Conservation (phyloP, 2,329 filamentous ascomycete genomes). For the Penicillium aurantiogriseum region DNA sequence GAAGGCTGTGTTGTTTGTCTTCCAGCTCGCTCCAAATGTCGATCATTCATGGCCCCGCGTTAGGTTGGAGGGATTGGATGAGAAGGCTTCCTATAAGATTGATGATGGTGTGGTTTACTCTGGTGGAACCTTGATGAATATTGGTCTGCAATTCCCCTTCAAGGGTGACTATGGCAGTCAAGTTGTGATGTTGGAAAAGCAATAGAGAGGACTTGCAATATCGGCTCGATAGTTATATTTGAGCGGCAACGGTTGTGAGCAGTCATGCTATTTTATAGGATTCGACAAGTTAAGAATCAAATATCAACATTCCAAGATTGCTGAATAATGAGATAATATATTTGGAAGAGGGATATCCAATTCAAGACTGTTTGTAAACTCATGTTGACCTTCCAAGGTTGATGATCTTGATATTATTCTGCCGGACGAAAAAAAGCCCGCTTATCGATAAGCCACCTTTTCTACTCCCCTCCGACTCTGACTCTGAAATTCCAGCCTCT, state of each 20-base stretch:
- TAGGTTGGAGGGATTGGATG: slow-evolving; percentile 57
- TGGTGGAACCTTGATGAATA: slow-evolving; percentile 62
- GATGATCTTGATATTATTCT: not conserved
- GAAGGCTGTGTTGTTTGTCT: slow-evolving; percentile 58
- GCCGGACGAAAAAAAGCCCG: not conserved
- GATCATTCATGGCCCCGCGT: slow-evolving; percentile 57
- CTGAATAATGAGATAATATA: not conserved
- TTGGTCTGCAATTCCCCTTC: slow-evolving; percentile 56
- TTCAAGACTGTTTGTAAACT: not conserved
- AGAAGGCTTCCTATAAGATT: slow-evolving; percentile 53
- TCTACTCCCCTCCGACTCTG: slow-evolving; percentile 6
- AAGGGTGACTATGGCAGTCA: slow-evolving; percentile 57
- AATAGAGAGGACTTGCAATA: slow-evolving; percentile 19
- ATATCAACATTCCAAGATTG: not conserved
- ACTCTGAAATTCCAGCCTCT: slow-evolving; percentile 7
- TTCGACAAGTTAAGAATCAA: not conserved
- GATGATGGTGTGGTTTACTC: slow-evolving; percentile 54
- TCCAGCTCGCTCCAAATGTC: slow-evolving; percentile 55
- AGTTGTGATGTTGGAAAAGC: slow-evolving; percentile 55
- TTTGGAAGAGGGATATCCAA: not conserved
- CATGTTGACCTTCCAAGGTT: not conserved
- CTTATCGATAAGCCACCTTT: slow-evolving; percentile 28
- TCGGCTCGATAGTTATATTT: not conserved
- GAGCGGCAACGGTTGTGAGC: not conserved
- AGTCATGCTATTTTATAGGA: not conserved